These are phyloP conservation scores for Senna siamea DNA, from an alignment of 306 rosid genomes.

Conservation along the genomic window DNA sequence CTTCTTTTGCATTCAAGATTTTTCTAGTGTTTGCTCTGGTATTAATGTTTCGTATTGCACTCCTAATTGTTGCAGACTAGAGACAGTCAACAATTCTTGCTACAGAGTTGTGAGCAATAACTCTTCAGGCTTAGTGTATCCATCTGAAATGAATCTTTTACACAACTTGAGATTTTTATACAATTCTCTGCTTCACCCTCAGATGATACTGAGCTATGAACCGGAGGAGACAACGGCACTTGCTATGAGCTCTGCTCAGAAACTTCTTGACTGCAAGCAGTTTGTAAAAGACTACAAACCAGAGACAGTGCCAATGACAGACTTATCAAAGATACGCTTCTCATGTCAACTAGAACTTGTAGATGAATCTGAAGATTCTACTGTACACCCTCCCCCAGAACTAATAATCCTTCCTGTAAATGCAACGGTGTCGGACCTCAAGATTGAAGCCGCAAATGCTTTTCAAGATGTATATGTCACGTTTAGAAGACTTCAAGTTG, in stretches of 20 bases:
- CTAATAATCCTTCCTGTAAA: conserved; percentile 57
- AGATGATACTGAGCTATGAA: conserved; percentile 54
- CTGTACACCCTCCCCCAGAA: conserved; percentile 62
- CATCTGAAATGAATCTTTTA: conserved; percentile 70
- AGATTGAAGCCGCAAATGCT: conserved; percentile 72
- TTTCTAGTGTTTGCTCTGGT: background rate
- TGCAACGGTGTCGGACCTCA: conserved; percentile 72
- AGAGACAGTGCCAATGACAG: conserved; percentile 44
- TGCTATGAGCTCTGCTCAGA: conserved; percentile 71
- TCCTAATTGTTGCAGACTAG: conserved; percentile 58
- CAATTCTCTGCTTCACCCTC: conserved; percentile 80
- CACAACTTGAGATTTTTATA: conserved; percentile 74
- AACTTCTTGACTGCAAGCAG: conserved; percentile 96
- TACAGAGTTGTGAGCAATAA: conserved; percentile 42
- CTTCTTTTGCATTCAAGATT: conserved; percentile 18
- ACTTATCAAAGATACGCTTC: conserved; percentile 45
- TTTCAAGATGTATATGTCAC: conserved; percentile 84
- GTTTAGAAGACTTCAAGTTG: conserved; percentile 75
- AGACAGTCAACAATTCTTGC: conserved; percentile 48
- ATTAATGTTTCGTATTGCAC: background rate
- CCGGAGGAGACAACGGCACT: conserved; percentile 62
- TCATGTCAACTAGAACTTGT: conserved; percentile 67
- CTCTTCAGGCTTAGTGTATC: conserved; percentile 48
- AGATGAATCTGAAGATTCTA: conserved; percentile 66
- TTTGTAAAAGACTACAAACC: conserved; percentile 72